phyloP scores from a whole-genome alignment of 805 yeast genomes.

The Tetrapisispora phaffii region DNA sequence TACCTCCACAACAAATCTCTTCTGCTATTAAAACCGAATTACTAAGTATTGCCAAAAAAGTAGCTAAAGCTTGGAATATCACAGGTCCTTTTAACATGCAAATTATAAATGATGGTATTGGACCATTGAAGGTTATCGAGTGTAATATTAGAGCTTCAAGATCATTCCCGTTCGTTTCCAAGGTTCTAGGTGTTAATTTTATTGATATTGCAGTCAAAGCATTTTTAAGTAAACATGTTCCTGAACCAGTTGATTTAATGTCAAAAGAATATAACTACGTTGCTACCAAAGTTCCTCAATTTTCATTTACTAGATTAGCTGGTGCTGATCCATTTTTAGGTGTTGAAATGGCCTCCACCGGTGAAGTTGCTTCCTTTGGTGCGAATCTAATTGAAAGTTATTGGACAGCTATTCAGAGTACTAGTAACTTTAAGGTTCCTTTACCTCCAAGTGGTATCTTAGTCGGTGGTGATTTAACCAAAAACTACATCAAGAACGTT shows the following conservation, averaged over 20 bases:
- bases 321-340: conserved; percentile 99
- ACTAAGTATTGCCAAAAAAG: conserved; percentile 84
- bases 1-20: conserved; percentile 80
- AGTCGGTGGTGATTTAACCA: conserved; percentile 77
- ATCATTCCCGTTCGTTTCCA: conserved; percentile 97
- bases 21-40: conserved; percentile 59
- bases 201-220: conserved; percentile 92
- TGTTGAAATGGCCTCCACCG: conserved; percentile 98
- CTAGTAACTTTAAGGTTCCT: conserved; percentile 95
- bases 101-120: conserved; percentile 68
- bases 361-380: conserved; percentile 98
- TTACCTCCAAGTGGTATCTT: conserved; percentile 80
- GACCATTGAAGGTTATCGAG: conserved; percentile 87
- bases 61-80: conserved; percentile 87
- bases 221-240: conserved; percentile 58
- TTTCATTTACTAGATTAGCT: conserved; percentile 94
- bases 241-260: conserved; percentile 80
- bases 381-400: conserved; percentile 77
- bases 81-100: conserved; percentile 99
- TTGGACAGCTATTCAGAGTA: conserved; percentile 94
- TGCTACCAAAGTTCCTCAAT: conserved; percentile 97
- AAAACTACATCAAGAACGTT: conserved; percentile 57
- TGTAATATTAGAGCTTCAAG: conserved; percentile 98
- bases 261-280: conserved; percentile 63
- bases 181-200: conserved; percentile 89